Evolutionary conservation across 345 rosid genomes (phyloP).

Genomic region (Eucalyptus urophylla): DNA sequence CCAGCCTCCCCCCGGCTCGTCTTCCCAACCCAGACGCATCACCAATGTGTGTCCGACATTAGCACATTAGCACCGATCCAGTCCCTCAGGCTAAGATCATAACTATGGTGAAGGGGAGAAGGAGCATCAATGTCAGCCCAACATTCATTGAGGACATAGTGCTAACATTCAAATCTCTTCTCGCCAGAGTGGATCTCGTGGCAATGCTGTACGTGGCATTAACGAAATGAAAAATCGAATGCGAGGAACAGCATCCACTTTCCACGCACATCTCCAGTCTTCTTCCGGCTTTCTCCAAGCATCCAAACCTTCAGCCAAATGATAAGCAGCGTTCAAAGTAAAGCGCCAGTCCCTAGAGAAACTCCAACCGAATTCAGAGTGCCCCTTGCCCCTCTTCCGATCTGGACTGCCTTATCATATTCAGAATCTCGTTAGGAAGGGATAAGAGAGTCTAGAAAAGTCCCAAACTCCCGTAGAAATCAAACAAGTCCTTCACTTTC

Average conservation of each 20-base stretch:
- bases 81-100: too few relatives aligned
- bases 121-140: too few relatives aligned
- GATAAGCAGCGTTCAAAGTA: neutral
- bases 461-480: neutral
- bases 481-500: neutral
- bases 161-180: neutral
- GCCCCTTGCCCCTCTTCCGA: neutral
- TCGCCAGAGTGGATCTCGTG: neutral
- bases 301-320: neutral
- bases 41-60: too few relatives aligned
- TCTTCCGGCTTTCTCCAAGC: neutral
- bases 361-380: too few relatives aligned
- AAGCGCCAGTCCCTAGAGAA: neutral
- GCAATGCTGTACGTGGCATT: neutral
- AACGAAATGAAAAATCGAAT: neutral
- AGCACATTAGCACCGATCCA: too few relatives aligned
- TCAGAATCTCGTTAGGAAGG: neutral
- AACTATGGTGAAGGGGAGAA: too few relatives aligned
- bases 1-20: too few relatives aligned
- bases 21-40: too few relatives aligned
- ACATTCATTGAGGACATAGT: too few relatives aligned
- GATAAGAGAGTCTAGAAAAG: neutral
- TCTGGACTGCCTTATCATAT: neutral
- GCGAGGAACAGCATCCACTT: neutral
- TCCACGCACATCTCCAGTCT: neutral